Evolutionary conservation across 352 stramenopile species (phyloP).

Genomic region (Globisporangium abappressorium): DNA sequence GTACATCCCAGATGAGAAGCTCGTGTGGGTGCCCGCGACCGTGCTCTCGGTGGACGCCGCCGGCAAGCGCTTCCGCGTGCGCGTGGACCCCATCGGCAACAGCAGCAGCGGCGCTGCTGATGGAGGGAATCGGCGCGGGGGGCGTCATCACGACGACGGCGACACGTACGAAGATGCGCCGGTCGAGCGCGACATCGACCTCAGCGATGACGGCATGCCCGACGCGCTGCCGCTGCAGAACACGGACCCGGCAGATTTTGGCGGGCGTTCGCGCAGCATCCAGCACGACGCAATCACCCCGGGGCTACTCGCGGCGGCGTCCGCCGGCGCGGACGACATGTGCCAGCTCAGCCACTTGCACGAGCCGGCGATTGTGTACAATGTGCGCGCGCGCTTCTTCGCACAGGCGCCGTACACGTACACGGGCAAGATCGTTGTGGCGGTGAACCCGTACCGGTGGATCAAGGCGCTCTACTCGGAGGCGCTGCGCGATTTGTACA

Average conservation of each 20-base stretch:
- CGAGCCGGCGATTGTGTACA: conserved; percentile 92
- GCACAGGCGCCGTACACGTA: conserved; percentile 94
- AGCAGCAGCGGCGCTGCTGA: conserved; percentile 7
- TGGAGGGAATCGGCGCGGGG: not conserved
- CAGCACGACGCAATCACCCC: conserved; percentile 22
- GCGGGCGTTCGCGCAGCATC: conserved; percentile 10
- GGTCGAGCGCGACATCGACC: conserved; percentile 56
- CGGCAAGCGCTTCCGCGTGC: conserved; percentile 69
- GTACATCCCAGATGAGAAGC: conserved; percentile 78
- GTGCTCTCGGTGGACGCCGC: conserved; percentile 59
- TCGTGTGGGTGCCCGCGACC: conserved; percentile 80
- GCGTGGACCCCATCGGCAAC: conserved; percentile 29
- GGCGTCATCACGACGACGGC: conserved; percentile 20
- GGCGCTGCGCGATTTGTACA: conserved; percentile 71
- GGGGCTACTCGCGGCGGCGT: conserved; percentile 27
- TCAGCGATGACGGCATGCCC: conserved; percentile 72
- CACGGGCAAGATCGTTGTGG: conserved; percentile 96
- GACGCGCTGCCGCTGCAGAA: conserved; percentile 80
- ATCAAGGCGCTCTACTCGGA: conserved; percentile 86
- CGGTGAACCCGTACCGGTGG: conserved; percentile 95
- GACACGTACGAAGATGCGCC: conserved; percentile 19
- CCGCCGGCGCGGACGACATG: conserved; percentile 75
- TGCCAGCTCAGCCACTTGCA: conserved; percentile 85
- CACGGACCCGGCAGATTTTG: conserved; percentile 8
- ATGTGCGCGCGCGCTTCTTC: conserved; percentile 84